phyloP scores from a whole-genome alignment of 129 eudicot species.

The Flaveria linearis region DNA sequence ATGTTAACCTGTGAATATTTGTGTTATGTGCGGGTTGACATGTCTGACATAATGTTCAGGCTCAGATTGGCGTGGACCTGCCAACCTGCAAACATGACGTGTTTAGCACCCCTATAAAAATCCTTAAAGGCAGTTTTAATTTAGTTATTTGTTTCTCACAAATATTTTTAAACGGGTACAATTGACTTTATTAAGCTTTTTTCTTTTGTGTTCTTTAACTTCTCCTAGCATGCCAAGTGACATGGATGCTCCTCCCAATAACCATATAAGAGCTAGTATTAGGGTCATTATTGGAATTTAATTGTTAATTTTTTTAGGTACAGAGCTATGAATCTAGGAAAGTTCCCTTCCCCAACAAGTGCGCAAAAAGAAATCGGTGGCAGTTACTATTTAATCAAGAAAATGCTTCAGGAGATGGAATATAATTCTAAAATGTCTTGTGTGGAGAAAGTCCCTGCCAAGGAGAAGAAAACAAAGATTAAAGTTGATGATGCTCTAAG shows the following conservation, averaged over 20 bases:
- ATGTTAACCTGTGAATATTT: too few species aligned
- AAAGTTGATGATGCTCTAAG: slow-evolving; percentile 23
- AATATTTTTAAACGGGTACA: neutral
- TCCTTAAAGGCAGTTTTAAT: neutral
- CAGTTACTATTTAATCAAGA: slow-evolving; percentile 42
- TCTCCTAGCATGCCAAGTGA: neutral
- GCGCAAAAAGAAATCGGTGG: slow-evolving; percentile 64
- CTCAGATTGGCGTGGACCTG: too few species aligned
- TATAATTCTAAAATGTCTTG: slow-evolving; percentile 34
- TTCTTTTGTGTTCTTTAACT: neutral
- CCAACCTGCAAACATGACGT: too few species aligned
- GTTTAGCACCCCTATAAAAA: neutral
- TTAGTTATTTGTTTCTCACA: neutral
- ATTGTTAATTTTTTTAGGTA: slow-evolving; percentile 39
- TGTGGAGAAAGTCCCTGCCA: slow-evolving; percentile 26
- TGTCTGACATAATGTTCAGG: too few species aligned
- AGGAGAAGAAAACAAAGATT: slow-evolving; percentile 18
- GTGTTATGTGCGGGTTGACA: too few species aligned
- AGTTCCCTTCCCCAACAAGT: slow-evolving; percentile 46
- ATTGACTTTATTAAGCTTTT: neutral
- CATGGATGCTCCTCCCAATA: neutral
- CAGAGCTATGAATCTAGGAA: slow-evolving; percentile 56
- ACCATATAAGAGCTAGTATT: neutral
- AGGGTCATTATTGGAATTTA: neutral
- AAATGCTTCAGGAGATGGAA: slow-evolving; percentile 60